These are phyloP conservation scores for Passiflora organensis DNA, from an alignment of 345 rosid species.

Conservation along the genomic window DNA sequence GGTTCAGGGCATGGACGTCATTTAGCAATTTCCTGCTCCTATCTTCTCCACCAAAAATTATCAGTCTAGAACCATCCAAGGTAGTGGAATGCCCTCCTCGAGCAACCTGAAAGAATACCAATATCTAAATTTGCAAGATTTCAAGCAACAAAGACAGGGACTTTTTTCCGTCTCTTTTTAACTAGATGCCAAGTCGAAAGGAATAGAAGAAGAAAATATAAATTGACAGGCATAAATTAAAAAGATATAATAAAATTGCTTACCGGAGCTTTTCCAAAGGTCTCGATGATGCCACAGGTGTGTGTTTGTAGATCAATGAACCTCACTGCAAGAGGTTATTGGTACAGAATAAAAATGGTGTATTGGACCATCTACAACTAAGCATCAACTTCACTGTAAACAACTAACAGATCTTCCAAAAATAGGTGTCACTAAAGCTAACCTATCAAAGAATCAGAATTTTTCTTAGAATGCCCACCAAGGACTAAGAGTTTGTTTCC, in stretches of 20 bases:
- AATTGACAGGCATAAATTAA: background rate
- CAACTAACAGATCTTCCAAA: constrained; percentile 3
- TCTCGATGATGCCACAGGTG: constrained; percentile 49
- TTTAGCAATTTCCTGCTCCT: constrained; percentile 67
- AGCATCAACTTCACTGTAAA: constrained; percentile 3
- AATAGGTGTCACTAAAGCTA: constrained; percentile 19
- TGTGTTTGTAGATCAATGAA: constrained; percentile 66
- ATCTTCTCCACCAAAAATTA: constrained; percentile 95
- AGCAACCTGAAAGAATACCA: constrained; percentile 56
- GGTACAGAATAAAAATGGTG: constrained; percentile 17
- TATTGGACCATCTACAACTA: constrained; percentile 7
- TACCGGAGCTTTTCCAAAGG: constrained; percentile 83
- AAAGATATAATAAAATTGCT: constrained; percentile 5
- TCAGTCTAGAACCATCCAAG: constrained; percentile 62
- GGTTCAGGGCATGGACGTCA: constrained; percentile 71
- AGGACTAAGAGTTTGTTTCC: constrained; percentile 68
- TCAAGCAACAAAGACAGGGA: background rate
- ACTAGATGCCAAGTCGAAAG: background rate
- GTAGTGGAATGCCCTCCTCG: constrained; percentile 94
- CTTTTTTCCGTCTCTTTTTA: background rate
- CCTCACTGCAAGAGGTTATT: constrained; percentile 49
- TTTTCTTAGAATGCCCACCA: constrained; percentile 74
- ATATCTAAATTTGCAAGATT: constrained; percentile 12
- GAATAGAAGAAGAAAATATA: constrained; percentile 1
- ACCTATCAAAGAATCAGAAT: constrained; percentile 62